A percentile compares a stretch with the other conserved stretches of the same genome.
Conservation (phyloP, 225 moss, liverwort and hornwort species). For the Sphagnum tenellum region DNA sequence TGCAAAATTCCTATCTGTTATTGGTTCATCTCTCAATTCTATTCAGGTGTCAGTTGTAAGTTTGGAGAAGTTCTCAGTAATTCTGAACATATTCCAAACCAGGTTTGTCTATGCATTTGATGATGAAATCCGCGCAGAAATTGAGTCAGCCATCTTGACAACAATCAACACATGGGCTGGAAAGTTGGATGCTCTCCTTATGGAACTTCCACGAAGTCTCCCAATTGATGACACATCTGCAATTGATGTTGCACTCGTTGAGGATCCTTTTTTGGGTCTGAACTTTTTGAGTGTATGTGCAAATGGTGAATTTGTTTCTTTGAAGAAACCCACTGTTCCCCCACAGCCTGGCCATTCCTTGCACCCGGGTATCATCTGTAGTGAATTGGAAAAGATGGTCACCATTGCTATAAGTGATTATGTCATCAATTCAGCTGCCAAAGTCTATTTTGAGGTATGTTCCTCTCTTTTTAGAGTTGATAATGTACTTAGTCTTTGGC, state of each 20-base stretch:
- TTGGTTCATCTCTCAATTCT: neutral
- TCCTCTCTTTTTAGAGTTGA: neutral
- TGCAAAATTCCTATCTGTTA: neutral
- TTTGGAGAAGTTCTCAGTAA: too few species aligned
- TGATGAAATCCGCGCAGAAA: constrained; percentile 54
- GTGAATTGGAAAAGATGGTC: constrained; percentile 85
- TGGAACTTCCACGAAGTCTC: constrained; percentile 49
- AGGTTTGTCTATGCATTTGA: constrained; percentile 96
- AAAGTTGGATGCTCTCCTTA: constrained; percentile 52
- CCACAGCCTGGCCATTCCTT: constrained; percentile 49
- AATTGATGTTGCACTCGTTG: constrained; percentile 73
- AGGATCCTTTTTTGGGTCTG: constrained; percentile 60
- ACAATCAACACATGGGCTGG: constrained; percentile 44
- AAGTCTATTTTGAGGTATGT: constrained; percentile 78
- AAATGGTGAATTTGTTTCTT: constrained; percentile 61
- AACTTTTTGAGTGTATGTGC: constrained; percentile 68
- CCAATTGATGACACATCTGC: constrained; percentile 77
- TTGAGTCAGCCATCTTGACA: constrained; percentile 62
- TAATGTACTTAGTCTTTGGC: too few species aligned
- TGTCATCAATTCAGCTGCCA: constrained; percentile 79
- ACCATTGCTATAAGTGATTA: constrained; percentile 81
- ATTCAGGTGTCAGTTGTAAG: neutral
- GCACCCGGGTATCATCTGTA: constrained; percentile 73
- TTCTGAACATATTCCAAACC: neutral
- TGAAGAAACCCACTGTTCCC: constrained; percentile 30